phyloP scores from a whole-genome alignment of 176 grass and related monocot genomes.

The Areca catechu region DNA sequence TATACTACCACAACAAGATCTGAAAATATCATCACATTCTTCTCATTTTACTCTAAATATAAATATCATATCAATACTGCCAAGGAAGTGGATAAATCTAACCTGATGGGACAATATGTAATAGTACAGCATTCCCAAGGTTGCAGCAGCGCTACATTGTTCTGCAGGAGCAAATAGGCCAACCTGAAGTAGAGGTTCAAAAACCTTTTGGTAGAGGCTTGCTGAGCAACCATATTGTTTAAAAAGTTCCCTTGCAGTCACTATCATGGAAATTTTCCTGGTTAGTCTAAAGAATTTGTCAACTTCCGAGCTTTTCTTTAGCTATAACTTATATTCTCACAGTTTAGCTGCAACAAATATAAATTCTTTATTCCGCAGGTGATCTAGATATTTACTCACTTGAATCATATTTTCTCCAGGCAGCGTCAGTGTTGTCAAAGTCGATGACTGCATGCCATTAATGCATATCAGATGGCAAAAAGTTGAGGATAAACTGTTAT shows the following conservation, averaged over 20 bases:
- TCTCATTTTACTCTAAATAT: no score
- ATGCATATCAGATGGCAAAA: conserved; percentile 20
- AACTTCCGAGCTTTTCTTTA: conserved; percentile 23
- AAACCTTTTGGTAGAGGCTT: conserved; percentile 53
- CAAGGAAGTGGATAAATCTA: conserved; percentile 1
- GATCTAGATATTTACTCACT: conserved; percentile 39
- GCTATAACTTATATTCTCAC: no score
- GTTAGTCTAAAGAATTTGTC: conserved; percentile 29
- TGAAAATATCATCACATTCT: no score
- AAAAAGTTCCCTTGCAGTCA: conserved; percentile 82
- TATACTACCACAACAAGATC: no score
- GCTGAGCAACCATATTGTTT: conserved; percentile 70
- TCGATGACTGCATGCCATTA: conserved; percentile 52
- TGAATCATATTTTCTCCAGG: conserved; percentile 84
- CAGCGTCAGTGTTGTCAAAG: conserved; percentile 80
- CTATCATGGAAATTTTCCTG: conserved; percentile 39
- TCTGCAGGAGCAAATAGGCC: conserved; percentile 65
- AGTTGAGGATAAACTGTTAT: no score
- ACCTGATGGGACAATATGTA: conserved; percentile 90
- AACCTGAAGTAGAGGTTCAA: conserved; percentile 61
- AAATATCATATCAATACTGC: no score
- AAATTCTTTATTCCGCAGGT: conserved; percentile 5
- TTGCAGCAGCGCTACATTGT: conserved; percentile 75
- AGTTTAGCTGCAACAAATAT: not conserved
- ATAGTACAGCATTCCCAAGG: conserved; percentile 78